Evolutionary conservation across 805 yeast species (phyloP), one percentile per base, ranked within the genome.

Genomic region (Wickerhamiella cacticola): DNA sequence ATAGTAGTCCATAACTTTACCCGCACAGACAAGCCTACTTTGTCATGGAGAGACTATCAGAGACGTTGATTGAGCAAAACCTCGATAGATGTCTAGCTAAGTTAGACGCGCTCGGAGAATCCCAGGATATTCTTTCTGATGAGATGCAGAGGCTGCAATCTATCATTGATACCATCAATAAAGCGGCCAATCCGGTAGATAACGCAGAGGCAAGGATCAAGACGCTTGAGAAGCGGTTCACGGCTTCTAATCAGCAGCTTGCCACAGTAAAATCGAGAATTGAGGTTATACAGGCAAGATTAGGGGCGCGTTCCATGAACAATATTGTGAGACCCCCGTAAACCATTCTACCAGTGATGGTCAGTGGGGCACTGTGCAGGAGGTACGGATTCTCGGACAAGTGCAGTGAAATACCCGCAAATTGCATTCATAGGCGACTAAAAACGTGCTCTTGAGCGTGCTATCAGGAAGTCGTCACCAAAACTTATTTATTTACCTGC

Each of bases 291-390:
- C 23, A 25, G 12, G 13, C 44, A 5, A 23, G 34, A 18, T 21
- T 41, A 21, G 23, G 23, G 9, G 39, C 28, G 7, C 28, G 28
- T 25, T 25, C 28, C 28, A 7, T 24, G 79, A n/a, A n/a, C n/a
- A n/a, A n/a, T n/a, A n/a, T n/a, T n/a, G n/a, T n/a, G n/a, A n/a
- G n/a, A n/a, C n/a, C n/a, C n/a, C n/a, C n/a, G n/a, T n/a, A n/a
- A n/a, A n/a, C n/a, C n/a, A n/a, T n/a, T n/a, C n/a, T n/a, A n/a
- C n/a, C n/a, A n/a, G n/a, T n/a, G n/a, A n/a, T n/a, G n/a, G n/a
- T n/a, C n/a, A n/a, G n/a, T n/a, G n/a, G n/a, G n/a, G n/a, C n/a
- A n/a, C n/a, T n/a, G n/a, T n/a, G n/a, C n/a, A n/a, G n/a, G n/a
- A n/a, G n/a, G n/a, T n/a, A n/a, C n/a, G n/a, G n/a, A n/a, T n/a